Conservation (phyloP, 345 rosid species). For the Brassica juncea region DNA sequence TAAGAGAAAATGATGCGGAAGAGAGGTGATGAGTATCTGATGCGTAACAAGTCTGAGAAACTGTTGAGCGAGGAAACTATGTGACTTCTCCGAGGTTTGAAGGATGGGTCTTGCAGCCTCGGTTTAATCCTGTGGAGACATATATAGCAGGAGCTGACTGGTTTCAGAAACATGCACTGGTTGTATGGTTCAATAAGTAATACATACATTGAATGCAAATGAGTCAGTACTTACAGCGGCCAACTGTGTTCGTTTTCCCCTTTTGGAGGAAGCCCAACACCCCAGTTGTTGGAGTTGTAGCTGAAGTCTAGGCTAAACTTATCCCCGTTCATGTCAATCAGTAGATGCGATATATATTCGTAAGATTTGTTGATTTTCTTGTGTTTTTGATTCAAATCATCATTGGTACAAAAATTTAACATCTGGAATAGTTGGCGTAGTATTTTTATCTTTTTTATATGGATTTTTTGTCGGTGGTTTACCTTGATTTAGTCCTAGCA, state of each 20-base stretch:
- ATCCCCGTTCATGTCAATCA: no score
- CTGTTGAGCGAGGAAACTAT: slow-evolving; percentile 71
- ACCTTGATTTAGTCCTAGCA: no score
- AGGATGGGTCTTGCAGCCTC: slow-evolving; percentile 81
- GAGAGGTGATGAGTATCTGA: slow-evolving; percentile 91
- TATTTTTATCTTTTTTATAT: no score
- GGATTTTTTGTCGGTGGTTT: no score
- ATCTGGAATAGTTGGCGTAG: no score
- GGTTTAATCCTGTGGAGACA: slow-evolving; percentile 65
- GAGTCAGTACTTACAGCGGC: slow-evolving; percentile 63
- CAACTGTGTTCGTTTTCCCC: slow-evolving; percentile 78
- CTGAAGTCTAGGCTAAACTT: slow-evolving; percentile 55
- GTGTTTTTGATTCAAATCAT: no score
- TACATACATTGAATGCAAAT: neutral
- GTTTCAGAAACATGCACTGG: slow-evolving; percentile 11
- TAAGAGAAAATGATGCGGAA: slow-evolving; percentile 42
- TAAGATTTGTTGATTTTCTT: no score
- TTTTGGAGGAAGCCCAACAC: slow-evolving; percentile 90
- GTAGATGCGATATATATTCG: no score
- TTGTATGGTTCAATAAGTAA: neutral
- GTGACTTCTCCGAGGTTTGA: slow-evolving; percentile 74
- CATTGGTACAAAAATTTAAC: no score
- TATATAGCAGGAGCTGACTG: neutral
- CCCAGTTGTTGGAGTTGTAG: slow-evolving; percentile 85
- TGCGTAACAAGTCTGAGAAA: slow-evolving; percentile 62